Base-by-base conservation (phyloP, 768 basidiomycete genomes). In the Termitomyces sp. region DNA sequence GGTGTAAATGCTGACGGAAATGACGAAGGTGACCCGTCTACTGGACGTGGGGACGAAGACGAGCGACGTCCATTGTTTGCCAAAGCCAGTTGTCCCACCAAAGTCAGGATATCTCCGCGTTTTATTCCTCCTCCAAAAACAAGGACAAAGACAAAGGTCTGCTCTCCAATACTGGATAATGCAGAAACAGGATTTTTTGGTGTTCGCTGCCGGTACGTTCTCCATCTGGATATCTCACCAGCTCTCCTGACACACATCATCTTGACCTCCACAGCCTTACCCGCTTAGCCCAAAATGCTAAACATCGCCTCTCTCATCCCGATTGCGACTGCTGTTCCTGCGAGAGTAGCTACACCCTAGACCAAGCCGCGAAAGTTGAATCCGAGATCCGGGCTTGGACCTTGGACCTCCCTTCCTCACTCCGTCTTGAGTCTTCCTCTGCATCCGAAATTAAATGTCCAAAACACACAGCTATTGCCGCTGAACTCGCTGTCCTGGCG, bases 211-310 rank as follows among this genome's bases (percentile, higher is more conserved):
- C 79, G 81, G 87, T 88, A 70, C 60, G 78, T 75, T n/a, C 50
- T 33, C 53, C 33, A n/a, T 51, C 36, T 59, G 28, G 58, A 41
- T 43, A 5, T 43, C 36, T 51, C 28, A 33, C 47, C 33, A 47
- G 23, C 5, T 44, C 48, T 46, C 50, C 63, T 55, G 63, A 40
- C 51, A 46, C 32, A 6, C 30, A 7, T 23, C 40, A 7, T 23
- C 40, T 46, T 14, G 1, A 32, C 33, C 8, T 46, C 20, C 30
- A 40, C 50, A 89, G 87, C 32, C 78, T 89, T 18, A 82, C 85
- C 4, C 81, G 82, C 63, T 74, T 91, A 4, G 77, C 85, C n/a
- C 86, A 86, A 68, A 79, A 72, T 35, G 74, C 89, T 53, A 84
- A 84, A 70, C 76, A 76, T 62, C 82, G 82, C 28, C 75, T 81